Evolutionary conservation across 257 asterid species (phyloP).

Genomic region (Fraxinus anomala): DNA sequence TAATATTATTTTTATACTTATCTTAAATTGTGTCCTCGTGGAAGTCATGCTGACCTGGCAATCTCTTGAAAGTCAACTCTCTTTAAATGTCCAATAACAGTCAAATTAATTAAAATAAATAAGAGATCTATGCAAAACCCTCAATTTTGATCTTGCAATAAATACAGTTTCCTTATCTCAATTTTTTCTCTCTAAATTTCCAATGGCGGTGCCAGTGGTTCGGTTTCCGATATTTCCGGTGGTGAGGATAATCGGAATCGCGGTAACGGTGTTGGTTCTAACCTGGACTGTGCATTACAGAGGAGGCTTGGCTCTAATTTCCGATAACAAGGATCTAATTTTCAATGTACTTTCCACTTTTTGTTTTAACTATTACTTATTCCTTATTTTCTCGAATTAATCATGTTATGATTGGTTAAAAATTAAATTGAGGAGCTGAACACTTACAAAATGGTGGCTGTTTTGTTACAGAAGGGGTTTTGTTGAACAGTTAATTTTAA

Average conservation of each 20-base stretch:
- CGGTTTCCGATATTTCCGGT: constrained; percentile 61
- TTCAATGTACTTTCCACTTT: constrained; percentile 53
- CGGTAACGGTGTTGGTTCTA: constrained; percentile 52
- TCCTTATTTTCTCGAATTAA: background rate
- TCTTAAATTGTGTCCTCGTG: background rate
- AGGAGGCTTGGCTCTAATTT: constrained; percentile 84
- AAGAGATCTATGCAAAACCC: constrained; percentile 24
- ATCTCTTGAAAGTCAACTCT: background rate
- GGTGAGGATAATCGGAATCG: constrained; percentile 60
- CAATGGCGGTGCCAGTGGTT: constrained; percentile 67
- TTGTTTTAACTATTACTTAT: background rate
- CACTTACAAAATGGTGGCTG: no score
- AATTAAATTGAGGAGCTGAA: background rate
- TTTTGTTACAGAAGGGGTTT: background rate
- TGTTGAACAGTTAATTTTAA: background rate
- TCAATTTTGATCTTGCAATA: background rate
- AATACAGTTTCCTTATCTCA: constrained; percentile 6
- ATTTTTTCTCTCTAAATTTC: constrained; percentile 17
- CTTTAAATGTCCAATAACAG: background rate
- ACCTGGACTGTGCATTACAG: constrained; percentile 73
- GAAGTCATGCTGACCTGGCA: no score
- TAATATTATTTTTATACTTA: no score
- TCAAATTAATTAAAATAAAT: background rate
- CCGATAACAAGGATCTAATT: constrained; percentile 65
- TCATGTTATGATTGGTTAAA: background rate